A percentile compares a stretch with the other conserved stretches of the same genome.
phyloP scores from a whole-genome alignment of 2,329 filamentous ascomycete species.

The Chaetomium olivaceum region DNA sequence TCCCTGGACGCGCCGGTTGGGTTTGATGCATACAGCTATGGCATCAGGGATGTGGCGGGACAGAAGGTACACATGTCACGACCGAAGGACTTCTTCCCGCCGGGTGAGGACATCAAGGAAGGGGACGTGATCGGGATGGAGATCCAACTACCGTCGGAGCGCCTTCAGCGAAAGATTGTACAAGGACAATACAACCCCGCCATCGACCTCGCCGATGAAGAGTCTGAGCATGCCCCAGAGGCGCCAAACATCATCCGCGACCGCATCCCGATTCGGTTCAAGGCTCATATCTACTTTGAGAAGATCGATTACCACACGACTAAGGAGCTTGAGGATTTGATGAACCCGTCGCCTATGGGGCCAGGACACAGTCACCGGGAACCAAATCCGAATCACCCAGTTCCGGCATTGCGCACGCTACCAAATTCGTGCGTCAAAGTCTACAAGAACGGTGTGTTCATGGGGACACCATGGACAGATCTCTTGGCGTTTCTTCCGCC shows the following conservation, averaged over 20 bases:
- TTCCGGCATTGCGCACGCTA: conserved; percentile 77
- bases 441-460: conserved; percentile 86
- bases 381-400: conserved; percentile 71
- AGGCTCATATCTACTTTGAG: conserved; percentile 91
- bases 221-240: conserved; percentile 54
- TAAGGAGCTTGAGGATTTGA: conserved; percentile 83
- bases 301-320: conserved; percentile 84
- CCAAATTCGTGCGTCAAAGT: conserved; percentile 84
- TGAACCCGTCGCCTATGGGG: conserved; percentile 64
- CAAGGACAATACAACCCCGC: conserved; percentile 85
- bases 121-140: conserved; percentile 94
- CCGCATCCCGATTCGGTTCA: conserved; percentile 91
- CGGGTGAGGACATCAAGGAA: conserved; percentile 76
- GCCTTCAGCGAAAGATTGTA: conserved; percentile 84
- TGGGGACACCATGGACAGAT: conserved; percentile 86
- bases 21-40: conserved; percentile 92
- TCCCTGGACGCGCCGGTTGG: conserved; percentile 81
- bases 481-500: conserved; percentile 90
- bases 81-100: conserved; percentile 83
- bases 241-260: conserved; percentile 86
- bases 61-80: conserved; percentile 93
- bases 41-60: conserved; percentile 82
- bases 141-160: conserved; percentile 83
- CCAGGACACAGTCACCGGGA: conserved; percentile 49
- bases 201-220: conserved; percentile 67